A percentile compares a stretch with the other conserved stretches of the same genome.
Evolutionary conservation across 1,139 yeast genomes (phyloP).

Genomic region (Nakaseomyces delphensis): DNA sequence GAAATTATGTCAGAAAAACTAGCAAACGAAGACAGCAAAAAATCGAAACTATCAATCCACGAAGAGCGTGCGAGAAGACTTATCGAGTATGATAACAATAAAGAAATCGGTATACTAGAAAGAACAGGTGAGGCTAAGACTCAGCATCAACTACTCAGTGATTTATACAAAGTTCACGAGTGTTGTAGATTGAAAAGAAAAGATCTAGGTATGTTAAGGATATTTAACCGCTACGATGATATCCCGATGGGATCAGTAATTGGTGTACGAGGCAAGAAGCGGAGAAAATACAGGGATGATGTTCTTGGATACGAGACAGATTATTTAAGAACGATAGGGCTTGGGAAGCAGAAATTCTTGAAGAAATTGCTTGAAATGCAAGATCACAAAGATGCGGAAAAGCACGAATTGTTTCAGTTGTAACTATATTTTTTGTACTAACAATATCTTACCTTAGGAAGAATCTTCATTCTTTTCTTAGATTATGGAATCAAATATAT

Average conservation of each 20-base stretch:
- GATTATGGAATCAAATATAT: neutral
- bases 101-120: slow-evolving; percentile 1
- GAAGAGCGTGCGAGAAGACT: neutral
- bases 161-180: slow-evolving; percentile 19
- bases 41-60: neutral
- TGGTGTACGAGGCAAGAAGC: slow-evolving; percentile 32
- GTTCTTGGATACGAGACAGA: slow-evolving; percentile 31
- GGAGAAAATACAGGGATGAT: slow-evolving; percentile 28
- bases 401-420: neutral
- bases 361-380: slow-evolving; percentile 2
- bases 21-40: neutral
- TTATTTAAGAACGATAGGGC: slow-evolving; percentile 21
- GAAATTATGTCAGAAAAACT: neutral
- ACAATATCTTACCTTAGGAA: neutral
- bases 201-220: slow-evolving; percentile 27
- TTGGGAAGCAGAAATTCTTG: slow-evolving; percentile 20
- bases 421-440: neutral
- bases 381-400: neutral
- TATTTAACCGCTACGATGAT: slow-evolving; percentile 30
- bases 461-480: neutral
- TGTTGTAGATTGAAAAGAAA: slow-evolving; percentile 19
- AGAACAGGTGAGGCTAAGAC: slow-evolving; percentile 10
- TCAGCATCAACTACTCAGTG: slow-evolving; percentile 17
- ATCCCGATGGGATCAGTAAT: slow-evolving; percentile 30
- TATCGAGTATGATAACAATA: slow-evolving; percentile 2